Conservation (phyloP, 2,329 filamentous ascomycete species). For the Cryoendolithus antarcticus region DNA sequence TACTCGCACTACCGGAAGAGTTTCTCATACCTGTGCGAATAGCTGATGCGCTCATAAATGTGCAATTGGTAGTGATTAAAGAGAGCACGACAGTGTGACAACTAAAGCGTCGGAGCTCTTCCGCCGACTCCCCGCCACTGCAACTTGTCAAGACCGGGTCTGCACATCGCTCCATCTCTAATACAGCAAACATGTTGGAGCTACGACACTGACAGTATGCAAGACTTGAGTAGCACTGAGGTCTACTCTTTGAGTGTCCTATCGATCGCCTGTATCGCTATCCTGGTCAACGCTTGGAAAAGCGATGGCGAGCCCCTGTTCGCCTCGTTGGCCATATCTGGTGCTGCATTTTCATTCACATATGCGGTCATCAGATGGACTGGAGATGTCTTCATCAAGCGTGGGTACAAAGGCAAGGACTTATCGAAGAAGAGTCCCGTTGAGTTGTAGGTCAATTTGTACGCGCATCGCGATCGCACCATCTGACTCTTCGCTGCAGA, state of each 20-base stretch:
- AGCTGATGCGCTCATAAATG: no score
- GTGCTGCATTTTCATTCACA: conserved; percentile 66
- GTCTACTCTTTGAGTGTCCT: conserved; percentile 49
- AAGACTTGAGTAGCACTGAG: conserved; percentile 40
- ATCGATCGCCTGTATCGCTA: conserved; percentile 54
- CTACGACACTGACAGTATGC: neutral
- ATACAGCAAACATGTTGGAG: no score
- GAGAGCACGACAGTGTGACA: no score
- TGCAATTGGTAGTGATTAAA: no score
- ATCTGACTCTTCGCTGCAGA: conserved; percentile 28
- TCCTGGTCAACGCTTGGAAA: conserved; percentile 70
- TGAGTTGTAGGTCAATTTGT: conserved; percentile 50
- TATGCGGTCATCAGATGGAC: conserved; percentile 91
- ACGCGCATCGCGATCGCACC: conserved; percentile 1
- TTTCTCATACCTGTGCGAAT: no score
- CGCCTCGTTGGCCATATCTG: conserved; percentile 76
- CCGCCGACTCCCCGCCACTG: no score
- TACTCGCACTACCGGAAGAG: no score
- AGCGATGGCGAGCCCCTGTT: conserved; percentile 81
- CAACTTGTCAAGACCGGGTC: no score
- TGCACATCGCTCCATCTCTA: no score
- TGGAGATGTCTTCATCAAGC: conserved; percentile 74
- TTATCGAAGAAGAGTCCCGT: conserved; percentile 63
- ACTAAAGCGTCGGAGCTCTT: no score
- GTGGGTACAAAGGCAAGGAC: conserved; percentile 81